Base-by-base conservation (phyloP, 768 basidiomycete species). In the Tephrocybe sp. region DNA sequence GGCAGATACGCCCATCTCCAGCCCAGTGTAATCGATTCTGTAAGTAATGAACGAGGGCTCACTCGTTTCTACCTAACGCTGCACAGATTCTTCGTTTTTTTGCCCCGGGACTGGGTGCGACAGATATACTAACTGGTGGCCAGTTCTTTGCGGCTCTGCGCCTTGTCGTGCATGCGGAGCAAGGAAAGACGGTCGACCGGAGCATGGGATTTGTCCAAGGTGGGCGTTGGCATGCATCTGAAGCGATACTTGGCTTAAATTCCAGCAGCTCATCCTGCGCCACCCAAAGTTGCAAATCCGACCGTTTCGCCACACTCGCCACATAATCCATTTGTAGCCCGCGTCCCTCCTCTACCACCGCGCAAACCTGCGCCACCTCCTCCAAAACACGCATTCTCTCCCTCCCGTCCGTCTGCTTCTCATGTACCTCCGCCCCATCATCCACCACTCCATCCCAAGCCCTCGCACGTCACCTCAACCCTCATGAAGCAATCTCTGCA, bases 71-170 rank as follows among this genome's bases (percentile, higher is more conserved):
- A 4, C 22, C 50, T 51, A 13, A 54, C 11, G 15, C 21, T 43
- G 10, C 21, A 2, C 56, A 90, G 87, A 83, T 89, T 49, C 69
- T 91, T 42, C 78, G 72, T 38, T 62, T 85, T 1, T 89, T 90
- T 60, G 72, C 73, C 31, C 82, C 86, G 2, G 71, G 67, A 47
- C 67, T 86, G 41, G 70, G 67, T 0, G 73, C 69, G 9, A 67
- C 69, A 7, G 84, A 87, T 56, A 66, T 69, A 2, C 69, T 91
- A 27, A 72, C 74, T 9, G 82, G 83, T 1, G 83, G 84, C 13
- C 84, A 91, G 57, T 88, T 91, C 61, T 91, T 91, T 57, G 88
- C 88, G 7, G 82, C 77, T 0, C 68, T 89, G 19, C 69, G 89
- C 33, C 78, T 91, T 2, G 77, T 85, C 1, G 63, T 79, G 6